phyloP scores from a whole-genome alignment of 108 stramenopile species.

The Skeletonema potamos region DNA sequence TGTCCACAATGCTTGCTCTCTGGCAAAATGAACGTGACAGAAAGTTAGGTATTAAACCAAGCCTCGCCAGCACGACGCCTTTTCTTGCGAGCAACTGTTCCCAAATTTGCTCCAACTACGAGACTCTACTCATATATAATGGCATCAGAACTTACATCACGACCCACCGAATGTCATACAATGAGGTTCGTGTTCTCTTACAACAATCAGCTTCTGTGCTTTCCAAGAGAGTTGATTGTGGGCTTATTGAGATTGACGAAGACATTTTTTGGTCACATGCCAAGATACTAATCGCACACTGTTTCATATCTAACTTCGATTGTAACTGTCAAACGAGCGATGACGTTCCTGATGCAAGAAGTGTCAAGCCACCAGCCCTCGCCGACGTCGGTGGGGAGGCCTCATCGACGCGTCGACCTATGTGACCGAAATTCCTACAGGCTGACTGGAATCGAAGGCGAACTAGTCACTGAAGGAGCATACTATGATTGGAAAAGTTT shows the following conservation, averaged over 20 bases:
- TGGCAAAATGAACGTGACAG: background rate
- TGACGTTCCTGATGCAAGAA: background rate
- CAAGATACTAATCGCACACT: background rate
- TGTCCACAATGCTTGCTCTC: conserved; percentile 68
- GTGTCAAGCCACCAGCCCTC: background rate
- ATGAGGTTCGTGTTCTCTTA: background rate
- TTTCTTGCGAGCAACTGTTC: background rate
- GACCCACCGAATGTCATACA: background rate
- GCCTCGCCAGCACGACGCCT: background rate
- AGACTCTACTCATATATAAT: background rate
- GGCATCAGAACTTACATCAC: background rate
- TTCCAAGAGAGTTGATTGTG: background rate
- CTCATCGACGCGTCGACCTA: background rate
- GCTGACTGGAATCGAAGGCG: too few relatives aligned
- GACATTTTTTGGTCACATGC: too few relatives aligned
- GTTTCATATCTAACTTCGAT: background rate
- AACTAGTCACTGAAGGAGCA: too few relatives aligned
- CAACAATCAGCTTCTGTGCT: background rate
- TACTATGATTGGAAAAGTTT: too few relatives aligned
- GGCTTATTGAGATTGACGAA: too few relatives aligned
- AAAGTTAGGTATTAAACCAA: background rate
- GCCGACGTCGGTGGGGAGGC: background rate
- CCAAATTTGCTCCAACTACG: background rate
- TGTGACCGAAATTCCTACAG: too few relatives aligned
- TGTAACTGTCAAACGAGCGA: background rate